Conservation (phyloP, 371 early-diverging fungal species). For the Mortierella sp. region DNA sequence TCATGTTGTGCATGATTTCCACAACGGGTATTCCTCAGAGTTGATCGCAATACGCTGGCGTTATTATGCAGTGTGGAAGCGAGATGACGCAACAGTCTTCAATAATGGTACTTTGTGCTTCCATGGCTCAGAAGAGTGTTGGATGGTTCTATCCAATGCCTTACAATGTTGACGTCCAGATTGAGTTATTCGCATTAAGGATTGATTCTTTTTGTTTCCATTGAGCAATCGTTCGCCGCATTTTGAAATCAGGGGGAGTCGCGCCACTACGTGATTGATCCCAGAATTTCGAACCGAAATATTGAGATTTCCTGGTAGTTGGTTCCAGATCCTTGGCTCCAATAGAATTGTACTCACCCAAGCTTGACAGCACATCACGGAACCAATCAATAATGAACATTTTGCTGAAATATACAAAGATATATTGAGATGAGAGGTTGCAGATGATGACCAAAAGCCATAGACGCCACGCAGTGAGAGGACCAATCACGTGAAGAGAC, state of each 20-base stretch:
- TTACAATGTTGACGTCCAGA: neutral
- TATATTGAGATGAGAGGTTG: neutral
- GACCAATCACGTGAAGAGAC: conserved; percentile 4
- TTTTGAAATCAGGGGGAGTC: neutral
- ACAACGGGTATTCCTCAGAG: too few relatives aligned
- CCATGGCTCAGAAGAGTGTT: too few relatives aligned
- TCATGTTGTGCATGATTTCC: neutral
- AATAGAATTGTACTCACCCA: conserved; percentile 71
- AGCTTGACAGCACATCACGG: conserved; percentile 85
- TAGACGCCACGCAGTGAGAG: neutral
- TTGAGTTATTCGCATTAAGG: neutral
- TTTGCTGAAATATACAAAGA: neutral
- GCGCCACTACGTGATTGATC: neutral
- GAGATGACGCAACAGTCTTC: too few relatives aligned
- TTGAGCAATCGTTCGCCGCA: neutral
- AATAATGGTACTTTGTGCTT: neutral
- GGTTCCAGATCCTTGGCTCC: neutral
- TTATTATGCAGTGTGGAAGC: too few relatives aligned
- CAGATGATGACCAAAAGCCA: neutral
- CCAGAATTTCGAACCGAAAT: neutral
- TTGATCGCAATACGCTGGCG: too few relatives aligned
- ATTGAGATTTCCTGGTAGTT: neutral
- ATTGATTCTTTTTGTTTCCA: neutral
- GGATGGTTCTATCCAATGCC: neutral
- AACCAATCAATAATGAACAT: conserved; percentile 97